Base-by-base conservation (phyloP, 352 stramenopile species). In the Pythium guiyangense region DNA sequence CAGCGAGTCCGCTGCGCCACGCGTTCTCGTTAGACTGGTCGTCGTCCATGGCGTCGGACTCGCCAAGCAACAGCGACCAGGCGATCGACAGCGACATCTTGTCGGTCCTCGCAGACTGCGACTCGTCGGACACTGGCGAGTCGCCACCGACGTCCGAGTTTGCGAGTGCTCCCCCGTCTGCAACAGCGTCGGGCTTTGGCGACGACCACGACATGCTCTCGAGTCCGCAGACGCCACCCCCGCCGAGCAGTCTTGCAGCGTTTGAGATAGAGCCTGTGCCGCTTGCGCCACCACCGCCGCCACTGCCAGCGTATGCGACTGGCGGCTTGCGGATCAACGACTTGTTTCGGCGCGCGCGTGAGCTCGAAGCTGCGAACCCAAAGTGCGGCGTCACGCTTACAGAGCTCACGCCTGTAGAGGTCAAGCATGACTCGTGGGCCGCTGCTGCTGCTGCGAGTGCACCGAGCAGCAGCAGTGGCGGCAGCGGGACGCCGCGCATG, bases 71-170 rank as follows among this genome's bases (percentile, higher is more conserved):
- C 5, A 90, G 77, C 45, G 77, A 90, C 1, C 73, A 88, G 2
- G 75, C 77, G 2, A 90, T 90, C 45, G 79, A 90, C 63, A 88
- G 75, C 27, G 79, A 90, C 47, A 90, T 90, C 61, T 63, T 90
- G 20, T 90, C 79, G 6, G 73, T 90, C 3, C 63, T 90, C 20
- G 79, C 77, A 0, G 76, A 73, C 48, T 88, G 68, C 47, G 75
- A 84, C 40, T 52, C 57, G 0, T 71, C 71, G 14, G 77, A 88
- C 26, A 48, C 71, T 9, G 62, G 43, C 3, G 67, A 77, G 29
- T 52, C 65, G 17, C 55, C 51, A 43, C 37, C 64, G 14, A 1
- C 31, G 6, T 9, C 31, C 1, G 59, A 66, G 49, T 72, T 50
- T 42, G 34, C n/a, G 6, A 37, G 31, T 12, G 31, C 31, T 37